Conservation (phyloP, 306 rosid species). For the Malus sieversii region DNA sequence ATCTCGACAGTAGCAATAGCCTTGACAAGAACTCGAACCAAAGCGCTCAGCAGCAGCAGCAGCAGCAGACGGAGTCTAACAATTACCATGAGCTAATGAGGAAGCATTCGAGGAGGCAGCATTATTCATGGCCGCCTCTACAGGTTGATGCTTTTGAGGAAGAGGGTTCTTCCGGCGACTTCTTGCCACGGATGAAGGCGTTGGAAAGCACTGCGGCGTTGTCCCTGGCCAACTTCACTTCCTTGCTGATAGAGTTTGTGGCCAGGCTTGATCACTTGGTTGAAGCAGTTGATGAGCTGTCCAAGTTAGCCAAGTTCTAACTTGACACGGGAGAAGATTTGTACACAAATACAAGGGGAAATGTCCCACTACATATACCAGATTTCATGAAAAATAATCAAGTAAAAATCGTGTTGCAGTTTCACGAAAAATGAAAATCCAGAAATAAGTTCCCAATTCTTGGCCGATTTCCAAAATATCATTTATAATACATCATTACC, state of each 20-base stretch:
- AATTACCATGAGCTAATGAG: constrained; percentile 31
- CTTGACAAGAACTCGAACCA: constrained; percentile 14
- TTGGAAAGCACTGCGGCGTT: constrained; percentile 50
- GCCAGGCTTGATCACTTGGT: constrained; percentile 72
- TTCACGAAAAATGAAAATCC: background rate
- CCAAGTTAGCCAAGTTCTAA: constrained; percentile 62
- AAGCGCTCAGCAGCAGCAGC: background rate
- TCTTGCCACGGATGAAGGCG: constrained; percentile 38
- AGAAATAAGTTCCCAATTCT: background rate
- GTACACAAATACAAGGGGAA: background rate
- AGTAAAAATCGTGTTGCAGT: background rate
- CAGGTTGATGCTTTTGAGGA: constrained; percentile 48
- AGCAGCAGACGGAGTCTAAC: constrained; percentile 17
- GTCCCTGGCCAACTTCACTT: constrained; percentile 61
- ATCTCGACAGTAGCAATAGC: constrained; percentile 12
- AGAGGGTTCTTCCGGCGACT: constrained; percentile 26
- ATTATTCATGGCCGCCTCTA: constrained; percentile 63
- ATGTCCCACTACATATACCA: background rate
- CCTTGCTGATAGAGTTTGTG: constrained; percentile 61
- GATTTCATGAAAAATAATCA: background rate
- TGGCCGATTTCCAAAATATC: background rate
- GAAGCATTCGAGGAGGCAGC: constrained; percentile 47
- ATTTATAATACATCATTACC: background rate
- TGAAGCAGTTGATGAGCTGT: constrained; percentile 56
- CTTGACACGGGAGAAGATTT: background rate